Percentiles rank a stretch among this genome's conserved stretches.
Evolutionary conservation across 805 yeast genomes (phyloP).

Genomic region (Candida sphagnicola): DNA sequence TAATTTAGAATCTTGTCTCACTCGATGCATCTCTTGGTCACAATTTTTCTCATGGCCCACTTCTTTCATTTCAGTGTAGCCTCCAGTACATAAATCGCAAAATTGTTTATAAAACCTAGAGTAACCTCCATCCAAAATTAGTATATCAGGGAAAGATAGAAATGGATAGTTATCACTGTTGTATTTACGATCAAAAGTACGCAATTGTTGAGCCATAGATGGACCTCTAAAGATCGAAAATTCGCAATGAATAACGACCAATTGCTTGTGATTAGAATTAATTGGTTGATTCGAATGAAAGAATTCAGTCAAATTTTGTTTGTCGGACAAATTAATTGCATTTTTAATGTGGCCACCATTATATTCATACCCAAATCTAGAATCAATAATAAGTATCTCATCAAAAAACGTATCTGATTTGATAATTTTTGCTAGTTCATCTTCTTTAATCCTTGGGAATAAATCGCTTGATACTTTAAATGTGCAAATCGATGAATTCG

Average conservation of each 20-base stretch:
- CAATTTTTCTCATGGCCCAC: slow-evolving; percentile 33
- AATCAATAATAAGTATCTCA: slow-evolving; percentile 65
- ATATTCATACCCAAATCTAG: slow-evolving; percentile 90
- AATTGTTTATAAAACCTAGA: slow-evolving; percentile 63
- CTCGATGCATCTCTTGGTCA: slow-evolving; percentile 44
- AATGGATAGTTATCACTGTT: slow-evolving; percentile 77
- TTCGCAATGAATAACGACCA: slow-evolving; percentile 91
- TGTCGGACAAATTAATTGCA: slow-evolving; percentile 74
- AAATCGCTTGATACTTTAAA: slow-evolving; percentile 46
- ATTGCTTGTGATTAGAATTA: slow-evolving; percentile 25
- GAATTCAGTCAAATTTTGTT: slow-evolving; percentile 62
- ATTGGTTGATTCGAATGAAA: slow-evolving; percentile 17
- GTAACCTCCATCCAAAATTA: slow-evolving; percentile 90
- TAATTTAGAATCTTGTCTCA: slow-evolving; percentile 38
- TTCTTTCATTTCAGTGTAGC: slow-evolving; percentile 80
- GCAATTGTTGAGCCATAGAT: slow-evolving; percentile 77
- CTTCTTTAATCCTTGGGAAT: slow-evolving; percentile 64
- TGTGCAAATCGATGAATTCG: slow-evolving; percentile 22
- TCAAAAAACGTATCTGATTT: slow-evolving; percentile 47
- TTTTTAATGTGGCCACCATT: slow-evolving; percentile 88
- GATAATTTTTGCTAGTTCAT: slow-evolving; percentile 53
- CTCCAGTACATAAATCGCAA: slow-evolving; percentile 67
- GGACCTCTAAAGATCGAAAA: slow-evolving; percentile 95
- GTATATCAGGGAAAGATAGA: slow-evolving; percentile 82
- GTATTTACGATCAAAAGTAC: slow-evolving; percentile 75